These are phyloP conservation scores for Collybia sp. DNA, from an alignment of 768 basidiomycete genomes.

Conservation along the genomic window DNA sequence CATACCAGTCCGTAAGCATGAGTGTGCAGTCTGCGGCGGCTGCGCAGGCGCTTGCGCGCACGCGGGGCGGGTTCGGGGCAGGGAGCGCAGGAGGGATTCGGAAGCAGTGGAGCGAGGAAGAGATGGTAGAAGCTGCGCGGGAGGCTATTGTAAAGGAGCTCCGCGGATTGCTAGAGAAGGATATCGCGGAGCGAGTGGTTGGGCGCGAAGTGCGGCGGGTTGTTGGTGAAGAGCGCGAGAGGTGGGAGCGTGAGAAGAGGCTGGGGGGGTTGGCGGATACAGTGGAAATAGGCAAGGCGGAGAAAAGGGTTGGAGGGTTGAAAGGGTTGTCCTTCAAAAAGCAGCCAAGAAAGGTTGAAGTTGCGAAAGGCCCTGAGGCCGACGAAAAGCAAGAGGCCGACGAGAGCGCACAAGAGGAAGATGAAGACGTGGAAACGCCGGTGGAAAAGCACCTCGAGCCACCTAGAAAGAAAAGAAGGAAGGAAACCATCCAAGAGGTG, in stretches of 20 bases:
- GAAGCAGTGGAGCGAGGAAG: slow-evolving; percentile 46
- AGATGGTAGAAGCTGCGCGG: slow-evolving; percentile 51
- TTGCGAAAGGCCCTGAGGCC: slow-evolving; percentile 38
- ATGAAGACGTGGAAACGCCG: slow-evolving; percentile 21
- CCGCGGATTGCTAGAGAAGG: slow-evolving; percentile 50
- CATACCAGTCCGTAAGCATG: slow-evolving; percentile 54
- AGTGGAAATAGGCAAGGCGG: slow-evolving; percentile 16
- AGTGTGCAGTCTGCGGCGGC: slow-evolving; percentile 41
- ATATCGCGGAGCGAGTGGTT: slow-evolving; percentile 60
- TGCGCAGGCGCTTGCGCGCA: slow-evolving; percentile 24
- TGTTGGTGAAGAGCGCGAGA: slow-evolving; percentile 48
- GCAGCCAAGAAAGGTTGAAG: slow-evolving; percentile 36
- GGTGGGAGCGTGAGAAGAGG: slow-evolving; percentile 18
- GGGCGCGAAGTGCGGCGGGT: slow-evolving; percentile 46
- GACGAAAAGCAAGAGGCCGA: slow-evolving; percentile 33
- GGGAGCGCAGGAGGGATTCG: slow-evolving; percentile 13
- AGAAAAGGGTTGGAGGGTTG: slow-evolving; percentile 29
- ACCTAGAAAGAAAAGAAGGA: slow-evolving; percentile 58
- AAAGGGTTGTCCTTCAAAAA: slow-evolving; percentile 46
- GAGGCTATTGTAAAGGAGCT: slow-evolving; percentile 57
- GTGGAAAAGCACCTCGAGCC: slow-evolving; percentile 34
- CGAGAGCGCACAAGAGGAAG: slow-evolving; percentile 33
- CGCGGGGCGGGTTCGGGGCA: slow-evolving; percentile 1
- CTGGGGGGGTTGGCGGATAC: slow-evolving; percentile 13
- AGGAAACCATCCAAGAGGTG: slow-evolving; percentile 33